These are phyloP conservation scores for Hericium alpestre DNA, from an alignment of 768 basidiomycete species.

Conservation along the genomic window DNA sequence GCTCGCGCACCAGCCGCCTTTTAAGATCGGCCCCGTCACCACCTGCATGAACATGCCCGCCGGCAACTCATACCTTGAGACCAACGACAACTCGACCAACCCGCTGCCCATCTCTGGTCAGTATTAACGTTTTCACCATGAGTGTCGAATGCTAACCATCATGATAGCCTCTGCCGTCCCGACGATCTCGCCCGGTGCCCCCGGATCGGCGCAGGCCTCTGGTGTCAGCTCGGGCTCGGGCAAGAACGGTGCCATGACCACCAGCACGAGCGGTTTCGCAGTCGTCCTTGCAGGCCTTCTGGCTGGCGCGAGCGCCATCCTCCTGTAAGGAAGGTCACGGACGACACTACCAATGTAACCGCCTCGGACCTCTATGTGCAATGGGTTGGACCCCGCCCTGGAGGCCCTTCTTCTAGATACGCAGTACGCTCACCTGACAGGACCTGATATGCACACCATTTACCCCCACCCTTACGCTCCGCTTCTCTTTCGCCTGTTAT, in stretches of 20 bases:
- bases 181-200: slow-evolving; percentile 22
- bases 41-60: slow-evolving; percentile 50
- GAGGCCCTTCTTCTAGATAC: too few species aligned
- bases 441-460: too few species aligned
- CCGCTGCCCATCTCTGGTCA: slow-evolving; percentile 28
- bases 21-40: slow-evolving; percentile 65
- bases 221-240: slow-evolving; percentile 1
- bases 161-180: neutral
- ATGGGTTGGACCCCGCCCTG: too few species aligned
- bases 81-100: slow-evolving; percentile 59
- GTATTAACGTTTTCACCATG: neutral
- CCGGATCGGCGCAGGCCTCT: slow-evolving; percentile 23
- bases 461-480: too few species aligned
- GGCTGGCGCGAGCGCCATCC: too few species aligned
- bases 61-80: slow-evolving; percentile 71
- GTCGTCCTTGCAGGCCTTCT: too few species aligned
- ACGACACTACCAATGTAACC: too few species aligned
- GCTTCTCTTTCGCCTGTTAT: too few species aligned
- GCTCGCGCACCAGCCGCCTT: slow-evolving; percentile 48
- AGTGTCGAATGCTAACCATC: neutral
- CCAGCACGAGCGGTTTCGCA: too few species aligned
- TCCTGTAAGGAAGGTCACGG: too few species aligned
- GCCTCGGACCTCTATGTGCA: too few species aligned
- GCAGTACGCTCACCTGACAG: too few species aligned
- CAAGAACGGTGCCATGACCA: neutral